phyloP scores from a whole-genome alignment of 352 stramenopile species.

The Pythium scleroteichum region DNA sequence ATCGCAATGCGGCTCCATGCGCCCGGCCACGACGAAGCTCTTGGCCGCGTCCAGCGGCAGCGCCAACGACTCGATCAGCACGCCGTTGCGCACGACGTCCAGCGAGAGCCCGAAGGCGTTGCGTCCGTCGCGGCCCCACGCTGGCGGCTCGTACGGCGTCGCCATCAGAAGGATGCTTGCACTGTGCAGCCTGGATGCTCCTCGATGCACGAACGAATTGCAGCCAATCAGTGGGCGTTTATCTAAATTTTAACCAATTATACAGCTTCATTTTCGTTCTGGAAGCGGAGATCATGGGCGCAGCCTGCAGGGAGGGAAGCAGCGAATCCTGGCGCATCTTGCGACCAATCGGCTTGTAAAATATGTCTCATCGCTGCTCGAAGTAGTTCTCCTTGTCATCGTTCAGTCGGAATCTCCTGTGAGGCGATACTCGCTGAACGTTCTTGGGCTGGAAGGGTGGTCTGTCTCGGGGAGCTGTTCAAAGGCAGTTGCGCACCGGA shows the following conservation, averaged over 20 bases:
- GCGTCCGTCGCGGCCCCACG: conserved; percentile 45
- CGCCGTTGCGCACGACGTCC: conserved; percentile 69
- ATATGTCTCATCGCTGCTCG: no score
- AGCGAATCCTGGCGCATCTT: not conserved
- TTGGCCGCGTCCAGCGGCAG: conserved; percentile 33
- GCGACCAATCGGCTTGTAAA: not conserved
- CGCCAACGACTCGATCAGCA: conserved; percentile 47
- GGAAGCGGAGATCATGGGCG: no score
- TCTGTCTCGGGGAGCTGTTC: no score
- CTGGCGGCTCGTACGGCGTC: conserved; percentile 43
- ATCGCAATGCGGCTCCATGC: conserved; percentile 66
- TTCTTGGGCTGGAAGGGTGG: no score
- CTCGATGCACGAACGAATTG: not conserved
- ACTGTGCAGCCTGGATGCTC: no score
- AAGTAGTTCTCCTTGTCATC: no score
- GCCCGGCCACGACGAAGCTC: conserved; percentile 55
- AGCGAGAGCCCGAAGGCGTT: conserved; percentile 62
- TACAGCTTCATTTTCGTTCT: no score
- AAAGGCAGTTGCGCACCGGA: no score
- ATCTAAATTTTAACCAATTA: conserved; percentile 5
- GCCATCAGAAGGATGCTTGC: no score
- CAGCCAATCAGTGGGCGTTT: not conserved
- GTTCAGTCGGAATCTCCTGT: no score
- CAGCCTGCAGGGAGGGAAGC: no score
- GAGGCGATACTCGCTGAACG: no score